Evolutionary conservation across 371 early-diverging fungal species (phyloP).

Genomic region (Syncephalastrum racemosum): DNA sequence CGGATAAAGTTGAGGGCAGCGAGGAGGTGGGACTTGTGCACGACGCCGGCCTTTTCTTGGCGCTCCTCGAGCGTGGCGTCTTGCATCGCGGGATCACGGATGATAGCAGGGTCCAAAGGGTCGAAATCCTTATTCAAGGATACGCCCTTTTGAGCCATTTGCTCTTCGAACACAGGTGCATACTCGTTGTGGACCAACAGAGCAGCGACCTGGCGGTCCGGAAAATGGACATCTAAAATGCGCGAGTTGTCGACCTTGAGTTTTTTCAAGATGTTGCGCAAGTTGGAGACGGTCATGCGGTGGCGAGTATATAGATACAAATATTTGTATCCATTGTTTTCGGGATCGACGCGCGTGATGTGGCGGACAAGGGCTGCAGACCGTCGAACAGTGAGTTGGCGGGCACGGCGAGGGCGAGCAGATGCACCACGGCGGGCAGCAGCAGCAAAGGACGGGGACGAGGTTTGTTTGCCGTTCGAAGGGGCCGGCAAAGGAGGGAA

Average conservation of each 20-base stretch:
- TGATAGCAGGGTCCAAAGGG: slow-evolving; percentile 6
- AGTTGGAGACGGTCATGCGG: not conserved
- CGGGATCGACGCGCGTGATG: not conserved
- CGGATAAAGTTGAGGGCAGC: not conserved
- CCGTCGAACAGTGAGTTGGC: not conserved
- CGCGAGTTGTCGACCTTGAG: slow-evolving; percentile 1
- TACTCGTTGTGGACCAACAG: slow-evolving; percentile 12
- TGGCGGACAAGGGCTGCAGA: not conserved
- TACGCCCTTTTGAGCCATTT: not conserved
- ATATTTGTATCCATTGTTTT: not conserved
- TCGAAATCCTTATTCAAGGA: slow-evolving; percentile 2
- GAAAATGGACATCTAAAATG: slow-evolving; percentile 10
- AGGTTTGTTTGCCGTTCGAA: too few species aligned
- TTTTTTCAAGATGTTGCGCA: not conserved
- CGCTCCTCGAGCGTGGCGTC: too few species aligned
- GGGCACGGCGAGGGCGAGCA: too few species aligned
- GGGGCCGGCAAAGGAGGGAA: too few species aligned
- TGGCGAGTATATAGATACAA: slow-evolving; percentile 3
- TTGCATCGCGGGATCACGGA: slow-evolving; percentile 2
- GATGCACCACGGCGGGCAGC: slow-evolving; percentile 1
- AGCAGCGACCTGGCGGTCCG: slow-evolving; percentile 6
- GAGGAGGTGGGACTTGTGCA: too few species aligned
- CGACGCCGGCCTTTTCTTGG: too few species aligned
- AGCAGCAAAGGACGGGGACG: too few species aligned
- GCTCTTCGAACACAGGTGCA: not conserved